Evolutionary conservation across 495 filamentous ascomycete genomes (phyloP).

Genomic region (Aspergillus heteromorphus): DNA sequence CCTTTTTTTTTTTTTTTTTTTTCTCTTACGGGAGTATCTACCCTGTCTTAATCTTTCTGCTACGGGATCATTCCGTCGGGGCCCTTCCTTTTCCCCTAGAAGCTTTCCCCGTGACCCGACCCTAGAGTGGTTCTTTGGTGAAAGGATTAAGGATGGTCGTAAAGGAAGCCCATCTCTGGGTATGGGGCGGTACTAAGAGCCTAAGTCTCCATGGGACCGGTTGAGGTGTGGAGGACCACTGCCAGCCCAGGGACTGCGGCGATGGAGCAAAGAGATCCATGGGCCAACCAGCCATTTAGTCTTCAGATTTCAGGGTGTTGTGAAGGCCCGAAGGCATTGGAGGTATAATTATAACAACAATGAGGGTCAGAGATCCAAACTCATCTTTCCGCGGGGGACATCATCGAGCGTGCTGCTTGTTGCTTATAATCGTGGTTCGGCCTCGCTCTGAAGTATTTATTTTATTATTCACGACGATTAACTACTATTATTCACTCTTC

Average conservation of each 20-base stretch:
- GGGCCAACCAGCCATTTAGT: conserved; percentile 5
- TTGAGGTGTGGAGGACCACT: conserved; percentile 17
- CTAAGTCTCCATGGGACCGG: conserved; percentile 12
- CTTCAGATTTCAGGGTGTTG: conserved; percentile 3
- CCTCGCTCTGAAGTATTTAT: too few relatives aligned
- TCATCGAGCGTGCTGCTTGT: too few relatives aligned
- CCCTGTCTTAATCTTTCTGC: too few relatives aligned
- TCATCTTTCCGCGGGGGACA: too few relatives aligned
- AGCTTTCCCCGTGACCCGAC: neutral
- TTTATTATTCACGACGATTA: too few relatives aligned
- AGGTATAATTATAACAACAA: conserved; percentile 1
- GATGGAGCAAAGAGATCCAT: conserved; percentile 2
- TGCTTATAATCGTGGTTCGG: too few relatives aligned
- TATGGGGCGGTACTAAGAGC: conserved; percentile 1
- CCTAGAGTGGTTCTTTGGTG: conserved; percentile 4
- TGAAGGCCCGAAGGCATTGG: neutral
- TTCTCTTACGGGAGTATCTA: too few relatives aligned
- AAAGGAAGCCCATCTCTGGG: conserved; percentile 6
- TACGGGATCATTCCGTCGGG: too few relatives aligned
- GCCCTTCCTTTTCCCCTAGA: neutral
- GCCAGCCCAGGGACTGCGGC: conserved; percentile 7
- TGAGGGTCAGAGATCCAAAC: neutral
- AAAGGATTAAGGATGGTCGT: conserved; percentile 4
- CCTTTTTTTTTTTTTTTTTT: neutral
- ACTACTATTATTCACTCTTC: too few relatives aligned